Evolutionary conservation across 2,329 filamentous ascomycete species (phyloP), one percentile per base, ranked within the genome.

Genomic region (Hymenoscyphus repandus): DNA sequence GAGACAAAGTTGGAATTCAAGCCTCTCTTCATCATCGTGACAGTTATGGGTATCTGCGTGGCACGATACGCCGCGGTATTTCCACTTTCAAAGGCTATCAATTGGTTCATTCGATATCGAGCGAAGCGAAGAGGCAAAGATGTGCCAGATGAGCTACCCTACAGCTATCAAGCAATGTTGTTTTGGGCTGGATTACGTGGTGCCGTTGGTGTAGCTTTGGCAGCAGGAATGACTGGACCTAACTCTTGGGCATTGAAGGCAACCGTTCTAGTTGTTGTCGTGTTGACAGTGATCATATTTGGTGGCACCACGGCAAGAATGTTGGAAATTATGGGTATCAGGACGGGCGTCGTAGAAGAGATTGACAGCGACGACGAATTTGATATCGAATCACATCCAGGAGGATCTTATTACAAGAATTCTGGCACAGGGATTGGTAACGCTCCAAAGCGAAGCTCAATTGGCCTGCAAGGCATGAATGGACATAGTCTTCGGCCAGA

Each of bases 121-220:
- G 89, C 91, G 13, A 79, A 82, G 45, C 82, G 88, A 44, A 80
- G 85, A 48, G 90, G 90, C 20, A 78, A 76, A 50, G 87, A 95
- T 51, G 81, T 85, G 5, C 81, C 82, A 13, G 92, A 97, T 58
- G 93, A 97, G 68, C 74, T 99, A 33, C 93, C 93, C 0, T 95
- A 90, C 66, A 90, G 89, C 61, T 96, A 97, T 70, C 93, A 97
- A 70, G 90, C 88, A n/a, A 97, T 99, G 93, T 81, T 99, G n/a
- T 99, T 95, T 72, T 99, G 93, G 93, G 93, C 93, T 13, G 93
- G 93, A 22, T 77, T 99, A 30, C 88, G 93, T 56, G 93, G 93
- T 62, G 93, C 93, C 42, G 93, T 99, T 61, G 93, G 93, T 51
- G 93, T 99, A 33, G 93, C 93, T 1, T 76, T 99, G 42, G 93